phyloP scores from a whole-genome alignment of 805 yeast species.

The Cyberlindnera maritima region DNA sequence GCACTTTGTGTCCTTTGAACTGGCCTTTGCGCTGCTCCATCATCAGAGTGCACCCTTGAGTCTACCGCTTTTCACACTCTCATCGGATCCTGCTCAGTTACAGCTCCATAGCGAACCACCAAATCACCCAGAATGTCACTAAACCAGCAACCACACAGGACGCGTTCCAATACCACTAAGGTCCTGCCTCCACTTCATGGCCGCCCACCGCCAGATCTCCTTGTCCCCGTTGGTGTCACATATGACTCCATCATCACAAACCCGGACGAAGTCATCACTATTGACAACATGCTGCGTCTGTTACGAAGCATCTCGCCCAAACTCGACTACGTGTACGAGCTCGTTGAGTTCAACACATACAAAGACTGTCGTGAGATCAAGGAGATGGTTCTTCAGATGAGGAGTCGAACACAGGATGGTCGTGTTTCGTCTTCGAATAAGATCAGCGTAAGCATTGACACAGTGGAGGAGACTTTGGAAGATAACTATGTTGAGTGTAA shows the following conservation, averaged over 20 bases:
- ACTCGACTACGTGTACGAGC: slow-evolving; percentile 1
- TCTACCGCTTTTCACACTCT: no score
- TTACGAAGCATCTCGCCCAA: slow-evolving; percentile 5
- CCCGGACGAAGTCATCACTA: slow-evolving; percentile 3
- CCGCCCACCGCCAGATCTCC: not conserved
- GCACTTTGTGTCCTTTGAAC: no score
- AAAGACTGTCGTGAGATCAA: not conserved
- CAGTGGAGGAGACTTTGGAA: not conserved
- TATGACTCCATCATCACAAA: slow-evolving; percentile 5
- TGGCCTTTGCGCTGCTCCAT: no score
- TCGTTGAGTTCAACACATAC: not conserved
- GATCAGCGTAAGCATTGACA: not conserved
- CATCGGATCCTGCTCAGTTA: no score
- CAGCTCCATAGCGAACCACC: no score
- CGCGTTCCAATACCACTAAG: not conserved
- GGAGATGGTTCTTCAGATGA: not conserved
- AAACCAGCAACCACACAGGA: not conserved
- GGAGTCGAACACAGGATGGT: not conserved
- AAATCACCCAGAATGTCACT: no score
- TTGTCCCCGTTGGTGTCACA: slow-evolving; percentile 7
- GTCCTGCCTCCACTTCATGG: not conserved
- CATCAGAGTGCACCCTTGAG: no score
- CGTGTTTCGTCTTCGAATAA: not conserved
- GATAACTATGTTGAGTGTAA: not conserved
- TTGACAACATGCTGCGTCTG: slow-evolving; percentile 1